Conservation (phyloP, 805 yeast species). For the Suhomyces emberorum region DNA sequence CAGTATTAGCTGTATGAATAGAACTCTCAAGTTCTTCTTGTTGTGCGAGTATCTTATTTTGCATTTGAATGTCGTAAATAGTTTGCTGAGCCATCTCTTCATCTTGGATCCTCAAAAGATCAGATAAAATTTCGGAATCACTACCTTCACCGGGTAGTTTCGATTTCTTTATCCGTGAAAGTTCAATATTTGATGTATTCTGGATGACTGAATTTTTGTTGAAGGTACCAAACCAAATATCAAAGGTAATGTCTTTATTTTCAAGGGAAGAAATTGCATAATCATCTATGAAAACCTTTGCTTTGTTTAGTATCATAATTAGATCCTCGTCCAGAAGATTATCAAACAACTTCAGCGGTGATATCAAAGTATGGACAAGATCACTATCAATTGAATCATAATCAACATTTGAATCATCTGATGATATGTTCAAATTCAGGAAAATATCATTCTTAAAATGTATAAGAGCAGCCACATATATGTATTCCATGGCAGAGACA, state of each 20-base stretch:
- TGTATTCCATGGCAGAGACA: slow-evolving; percentile 50
- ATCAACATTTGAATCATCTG: slow-evolving; percentile 3
- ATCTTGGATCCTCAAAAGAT: slow-evolving; percentile 27
- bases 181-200: slow-evolving; percentile 25
- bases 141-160: background rate
- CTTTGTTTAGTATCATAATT: slow-evolving; percentile 21
- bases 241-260: slow-evolving; percentile 20
- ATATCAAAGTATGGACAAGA: slow-evolving; percentile 31
- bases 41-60: slow-evolving; percentile 19
- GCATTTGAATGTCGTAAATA: slow-evolving; percentile 22
- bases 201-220: slow-evolving; percentile 31
- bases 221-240: slow-evolving; percentile 34
- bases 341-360: slow-evolving; percentile 30
- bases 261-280: slow-evolving; percentile 21
- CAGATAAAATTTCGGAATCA: background rate
- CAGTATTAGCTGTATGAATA: slow-evolving; percentile 5
- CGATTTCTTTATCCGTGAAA: background rate
- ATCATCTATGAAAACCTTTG: slow-evolving; percentile 23
- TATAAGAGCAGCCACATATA: slow-evolving; percentile 57
- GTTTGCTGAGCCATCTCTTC: slow-evolving; percentile 28
- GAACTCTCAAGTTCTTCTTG: slow-evolving; percentile 26
- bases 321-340: slow-evolving; percentile 26
- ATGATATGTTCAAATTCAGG: slow-evolving; percentile 9
- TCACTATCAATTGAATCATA: slow-evolving; percentile 27
- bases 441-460: slow-evolving; percentile 45